Conservation (phyloP, 768 basidiomycete species). For the Podaxis mareebaensis region DNA sequence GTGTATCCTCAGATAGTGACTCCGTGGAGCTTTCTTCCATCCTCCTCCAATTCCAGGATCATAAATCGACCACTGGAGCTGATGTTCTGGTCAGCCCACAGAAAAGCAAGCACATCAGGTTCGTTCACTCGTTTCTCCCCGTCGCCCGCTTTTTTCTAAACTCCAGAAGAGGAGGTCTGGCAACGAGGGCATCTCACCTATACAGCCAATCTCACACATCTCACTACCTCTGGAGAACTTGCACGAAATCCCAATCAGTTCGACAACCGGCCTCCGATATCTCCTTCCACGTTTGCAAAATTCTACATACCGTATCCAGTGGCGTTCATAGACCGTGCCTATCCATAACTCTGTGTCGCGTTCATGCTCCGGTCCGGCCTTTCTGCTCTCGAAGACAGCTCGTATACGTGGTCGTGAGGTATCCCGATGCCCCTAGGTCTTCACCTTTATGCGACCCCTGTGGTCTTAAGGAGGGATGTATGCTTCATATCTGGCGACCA, state of each 20-base stretch:
- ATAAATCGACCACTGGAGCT: neutral
- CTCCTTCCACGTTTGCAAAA: conserved; percentile 41
- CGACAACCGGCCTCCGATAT: conserved; percentile 41
- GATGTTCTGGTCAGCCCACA: conserved; percentile 8
- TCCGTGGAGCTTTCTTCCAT: conserved; percentile 7
- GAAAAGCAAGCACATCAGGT: conserved; percentile 13
- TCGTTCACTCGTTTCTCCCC: neutral
- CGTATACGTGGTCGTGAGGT: conserved; percentile 7
- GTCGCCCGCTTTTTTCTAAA: conserved; percentile 4
- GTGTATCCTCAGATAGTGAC: neutral
- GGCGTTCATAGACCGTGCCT: conserved; percentile 26
- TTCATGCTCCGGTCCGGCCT: conserved; percentile 6
- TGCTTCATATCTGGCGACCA: conserved; percentile 47
- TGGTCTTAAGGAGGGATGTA: conserved; percentile 9
- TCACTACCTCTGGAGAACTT: conserved; percentile 53
- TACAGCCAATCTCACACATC: conserved; percentile 46
- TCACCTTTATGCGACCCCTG: conserved; percentile 2
- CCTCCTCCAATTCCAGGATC: conserved; percentile 1
- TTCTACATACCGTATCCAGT: conserved; percentile 36
- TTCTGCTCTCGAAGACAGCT: conserved; percentile 11
- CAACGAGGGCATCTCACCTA: conserved; percentile 46
- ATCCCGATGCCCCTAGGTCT: neutral
- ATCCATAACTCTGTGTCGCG: conserved; percentile 44
- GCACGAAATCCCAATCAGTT: conserved; percentile 39
- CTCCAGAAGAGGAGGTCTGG: conserved; percentile 53